Evolutionary conservation across 257 asterid genomes (phyloP), one percentile per base, ranked within the genome.

Genomic region (Ilex asprella): DNA sequence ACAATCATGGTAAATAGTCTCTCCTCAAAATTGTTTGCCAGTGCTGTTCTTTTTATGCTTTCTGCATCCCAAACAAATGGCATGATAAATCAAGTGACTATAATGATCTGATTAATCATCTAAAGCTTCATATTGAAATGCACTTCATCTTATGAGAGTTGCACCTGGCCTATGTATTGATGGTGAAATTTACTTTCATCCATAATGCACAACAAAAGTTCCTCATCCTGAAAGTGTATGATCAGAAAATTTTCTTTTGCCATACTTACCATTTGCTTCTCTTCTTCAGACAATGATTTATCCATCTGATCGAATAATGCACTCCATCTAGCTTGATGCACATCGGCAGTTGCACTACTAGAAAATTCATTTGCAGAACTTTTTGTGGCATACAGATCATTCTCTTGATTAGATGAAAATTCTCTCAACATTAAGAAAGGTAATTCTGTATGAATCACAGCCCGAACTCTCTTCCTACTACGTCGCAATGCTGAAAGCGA

Each of bases 401-500:
- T 80, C 43, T 85, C 85, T 62, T 56, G 71, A 68, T 67, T 67
- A 41, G 87, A 69, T n/a, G 85, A 70, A 61, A 86, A 82, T 68
- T 93, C 99, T 70, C 80, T 81, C 2, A 88, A 76, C 50, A 85
- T 52, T 56, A 89, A 67, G 75, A 53, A 64, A 67, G 97, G 99
- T 55, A 93, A 63, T 32, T 89, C 94, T 41, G 90, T 81, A 9
- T 73, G 73, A 60, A 93, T 87, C 53, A 81, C 96, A 11, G 81
- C 77, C 13, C 79, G 73, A 44, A 90, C 92, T 75, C 99, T 81
- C 81, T 79, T 86, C 75, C 80, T 89, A 70, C 99, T 93, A 55
- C 87, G 86, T 66, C 78, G 73, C 61, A 93, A 66, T 68, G 95
- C 99, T 93, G 80, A 88, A 81, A 65, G 56, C 58, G 51, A 6